Evolutionary conservation across 805 yeast genomes (phyloP).

Genomic region (Priceomyces castillae): DNA sequence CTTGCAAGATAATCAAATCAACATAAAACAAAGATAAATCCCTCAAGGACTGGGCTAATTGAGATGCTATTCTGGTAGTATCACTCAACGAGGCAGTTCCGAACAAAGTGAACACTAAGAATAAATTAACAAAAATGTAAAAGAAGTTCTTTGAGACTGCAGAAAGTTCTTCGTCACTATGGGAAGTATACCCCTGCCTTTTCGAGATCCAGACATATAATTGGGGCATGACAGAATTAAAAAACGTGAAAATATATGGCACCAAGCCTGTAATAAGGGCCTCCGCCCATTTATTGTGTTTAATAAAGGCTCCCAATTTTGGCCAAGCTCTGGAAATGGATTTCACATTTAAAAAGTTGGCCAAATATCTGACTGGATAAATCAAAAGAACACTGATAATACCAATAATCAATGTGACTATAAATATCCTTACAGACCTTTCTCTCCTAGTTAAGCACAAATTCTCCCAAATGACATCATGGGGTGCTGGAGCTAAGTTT

Average conservation of each 20-base stretch:
- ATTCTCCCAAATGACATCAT: constrained; percentile 91
- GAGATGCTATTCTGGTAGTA: constrained; percentile 84
- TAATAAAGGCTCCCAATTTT: constrained; percentile 63
- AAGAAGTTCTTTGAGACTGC: constrained; percentile 91
- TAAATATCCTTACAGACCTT: constrained; percentile 59
- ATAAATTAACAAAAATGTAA: constrained; percentile 90
- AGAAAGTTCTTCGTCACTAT: constrained; percentile 89
- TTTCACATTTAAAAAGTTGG: constrained; percentile 75
- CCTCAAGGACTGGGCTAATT: constrained; percentile 76
- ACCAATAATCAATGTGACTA: constrained; percentile 66
- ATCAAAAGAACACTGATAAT: constrained; percentile 69
- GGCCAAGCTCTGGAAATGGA: constrained; percentile 85
- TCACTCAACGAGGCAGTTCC: constrained; percentile 91
- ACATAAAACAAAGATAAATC: constrained; percentile 85
- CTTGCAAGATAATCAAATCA: constrained; percentile 77
- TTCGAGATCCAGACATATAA: constrained; percentile 79
- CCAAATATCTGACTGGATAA: constrained; percentile 80
- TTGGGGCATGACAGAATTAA: constrained; percentile 82
- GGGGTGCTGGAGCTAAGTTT: constrained; percentile 90
- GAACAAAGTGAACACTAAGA: constrained; percentile 88
- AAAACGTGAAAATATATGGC: constrained; percentile 81
- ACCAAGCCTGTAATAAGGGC: constrained; percentile 81
- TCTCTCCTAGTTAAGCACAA: constrained; percentile 76
- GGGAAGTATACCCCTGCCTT: constrained; percentile 85
- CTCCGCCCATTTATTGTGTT: constrained; percentile 66